Base-by-base conservation (phyloP, 108 stramenopile species). In the Stephanodiscus minutulus region DNA sequence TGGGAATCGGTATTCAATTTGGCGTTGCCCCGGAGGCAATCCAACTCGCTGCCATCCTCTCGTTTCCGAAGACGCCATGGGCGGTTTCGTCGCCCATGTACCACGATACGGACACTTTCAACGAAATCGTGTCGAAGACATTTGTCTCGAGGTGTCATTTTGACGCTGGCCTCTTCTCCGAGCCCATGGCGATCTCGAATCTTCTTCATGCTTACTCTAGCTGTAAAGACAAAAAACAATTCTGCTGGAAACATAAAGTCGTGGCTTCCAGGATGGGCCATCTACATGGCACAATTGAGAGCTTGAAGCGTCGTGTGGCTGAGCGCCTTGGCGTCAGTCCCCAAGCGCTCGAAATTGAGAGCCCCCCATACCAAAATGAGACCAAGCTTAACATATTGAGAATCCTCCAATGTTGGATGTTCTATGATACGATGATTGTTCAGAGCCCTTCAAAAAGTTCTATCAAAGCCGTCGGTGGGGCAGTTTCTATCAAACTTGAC, bases 1-100 rank as follows among this genome's bases (percentile, higher is more conserved):
- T 96, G 11, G 95, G 95, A 9, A 69, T 96, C 5, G 91, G 91
- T 15, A 91, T 92, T 63, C 92, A 93, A 73, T 90, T 93, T 68
- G 91, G 92, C n/a, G 82, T 92, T 13, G 87, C 81, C 7, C 79
- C 87, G 21, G 95, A 91, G 55, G 87, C 90, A 6, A 87, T 93
- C 69, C 83, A 90, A 68, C 76, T 96, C 61, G 95, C 92, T 28
- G 90, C 88, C 3, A 78, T 87, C 39, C 72, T 96, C 22, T 85
- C 87, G 10, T 86, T 85, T 68, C 83, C 90, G 0, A 87, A 86
- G 47, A 68, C 85, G n/a, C 95, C 95, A 5, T 96, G 87, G 81
- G 79, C 82, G 18, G 87, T 96, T 10, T 76, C 89, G 27, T 87
- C 79, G 66, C 88, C 87, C 10, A 58, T 91, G 56, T 83, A 85